Base-by-base conservation (phyloP, 108 stramenopile genomes). In the Skeletonema marinoi region DNA sequence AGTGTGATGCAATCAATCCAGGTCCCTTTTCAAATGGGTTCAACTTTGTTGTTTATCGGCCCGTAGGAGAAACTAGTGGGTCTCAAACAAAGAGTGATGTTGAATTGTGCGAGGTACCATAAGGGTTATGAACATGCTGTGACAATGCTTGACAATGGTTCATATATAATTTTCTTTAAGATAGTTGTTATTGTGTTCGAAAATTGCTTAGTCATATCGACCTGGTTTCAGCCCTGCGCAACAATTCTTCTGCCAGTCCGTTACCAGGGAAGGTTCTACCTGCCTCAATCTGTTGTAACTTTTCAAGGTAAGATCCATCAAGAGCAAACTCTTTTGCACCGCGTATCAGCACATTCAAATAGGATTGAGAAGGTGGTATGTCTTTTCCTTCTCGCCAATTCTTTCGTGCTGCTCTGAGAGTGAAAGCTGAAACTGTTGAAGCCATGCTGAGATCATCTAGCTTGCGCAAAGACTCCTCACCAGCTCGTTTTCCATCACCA, bases 321-420 rank as follows among this genome's bases (percentile, higher is more conserved):
- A 94, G 68, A 39, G 75, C 78, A 86, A 78, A 92, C 10, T 87
- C 78, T 16, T 65, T 60, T 10, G 90, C 93, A 36, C 90, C 93
- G 6, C 85, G 78, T 60, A 86, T 56, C 9, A 94, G 68, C 29
- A 94, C 80, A 60, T 85, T 88, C 31, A 88, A 59, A 60, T 94
- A 94, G 10, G 88, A 85, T 33, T 78, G 68, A 63, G 89, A 88
- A 2, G 93, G 89, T 44, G 88, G 81, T 30, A 78, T 70, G 73
- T 89, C 82, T 10, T 35, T 56, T 31, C 42, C 36, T 21, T 38
- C 16, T 31, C 71, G 70, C 77, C 72, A 76, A 65, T 33, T 38
- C 58, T 50, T 29, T 14, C 58, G 66, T 7, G 78, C 71, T 7
- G 85, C 81, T 9, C 86, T 70, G 13, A 90, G 79, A 16, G 89